A percentile compares a stretch with the other conserved stretches of the same genome.
These are phyloP conservation scores for Umbelopsis ramanniana DNA, from an alignment of 192 early-diverging fungal genomes.

Conservation along the genomic window DNA sequence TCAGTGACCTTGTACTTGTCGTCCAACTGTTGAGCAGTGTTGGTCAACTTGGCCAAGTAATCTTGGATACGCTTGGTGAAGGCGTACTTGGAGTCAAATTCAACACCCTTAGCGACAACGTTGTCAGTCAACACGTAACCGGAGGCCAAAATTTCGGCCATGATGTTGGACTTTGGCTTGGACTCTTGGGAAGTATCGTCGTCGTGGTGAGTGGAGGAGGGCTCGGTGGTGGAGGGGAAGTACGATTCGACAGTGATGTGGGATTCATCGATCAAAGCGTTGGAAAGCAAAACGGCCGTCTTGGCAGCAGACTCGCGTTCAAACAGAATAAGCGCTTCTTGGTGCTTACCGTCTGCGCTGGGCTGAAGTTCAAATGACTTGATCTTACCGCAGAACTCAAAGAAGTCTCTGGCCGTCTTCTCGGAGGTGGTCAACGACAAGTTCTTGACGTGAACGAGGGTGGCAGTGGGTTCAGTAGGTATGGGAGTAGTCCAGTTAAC, in stretches of 20 bases:
- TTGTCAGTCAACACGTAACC: slow-evolving; percentile 62
- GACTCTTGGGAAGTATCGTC: slow-evolving; percentile 23
- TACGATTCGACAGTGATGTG: slow-evolving; percentile 56
- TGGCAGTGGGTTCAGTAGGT: slow-evolving; percentile 47
- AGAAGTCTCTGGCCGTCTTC: slow-evolving; percentile 60
- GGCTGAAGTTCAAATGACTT: slow-evolving; percentile 52
- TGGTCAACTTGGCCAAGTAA: slow-evolving; percentile 28
- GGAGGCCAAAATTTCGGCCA: slow-evolving; percentile 68
- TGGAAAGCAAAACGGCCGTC: slow-evolving; percentile 58
- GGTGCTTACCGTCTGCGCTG: slow-evolving; percentile 45
- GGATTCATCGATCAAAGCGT: slow-evolving; percentile 59
- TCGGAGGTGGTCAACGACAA: slow-evolving; percentile 51
- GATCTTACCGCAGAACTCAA: slow-evolving; percentile 63
- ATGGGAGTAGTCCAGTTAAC: slow-evolving; percentile 28
- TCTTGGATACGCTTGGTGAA: slow-evolving; percentile 28
- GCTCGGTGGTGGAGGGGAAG: slow-evolving; percentile 21
- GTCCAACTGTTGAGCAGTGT: slow-evolving; percentile 37
- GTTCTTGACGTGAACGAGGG: slow-evolving; percentile 51
- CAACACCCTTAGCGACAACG: slow-evolving; percentile 61
- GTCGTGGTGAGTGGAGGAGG: slow-evolving; percentile 12
- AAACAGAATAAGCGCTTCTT: slow-evolving; percentile 53
- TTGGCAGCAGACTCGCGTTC: slow-evolving; percentile 59
- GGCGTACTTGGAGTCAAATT: slow-evolving; percentile 65
- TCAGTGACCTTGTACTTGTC: slow-evolving; percentile 49
- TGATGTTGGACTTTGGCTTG: slow-evolving; percentile 51